These are phyloP conservation scores for Sporothrix pseudoabietina DNA, from an alignment of 2,329 filamentous ascomycete genomes.

Conservation along the genomic window DNA sequence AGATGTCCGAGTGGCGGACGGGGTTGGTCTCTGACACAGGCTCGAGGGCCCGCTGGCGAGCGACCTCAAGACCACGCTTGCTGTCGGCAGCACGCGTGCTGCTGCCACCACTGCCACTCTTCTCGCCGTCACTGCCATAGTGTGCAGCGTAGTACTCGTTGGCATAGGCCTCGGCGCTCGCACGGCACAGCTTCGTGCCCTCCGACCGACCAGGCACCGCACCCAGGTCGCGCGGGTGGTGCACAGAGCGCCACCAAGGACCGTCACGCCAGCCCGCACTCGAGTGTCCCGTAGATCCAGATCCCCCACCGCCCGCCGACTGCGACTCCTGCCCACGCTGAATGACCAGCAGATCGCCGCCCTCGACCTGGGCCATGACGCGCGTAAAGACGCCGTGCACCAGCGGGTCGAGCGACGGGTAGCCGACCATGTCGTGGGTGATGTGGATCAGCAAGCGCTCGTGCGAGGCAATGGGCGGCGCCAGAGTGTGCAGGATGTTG, in stretches of 20 bases:
- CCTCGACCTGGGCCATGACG: constrained; percentile 99
- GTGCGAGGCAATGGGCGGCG: constrained; percentile 93
- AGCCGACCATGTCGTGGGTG: constrained; percentile 91
- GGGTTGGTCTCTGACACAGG: constrained; percentile 82
- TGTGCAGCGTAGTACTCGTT: constrained; percentile 77
- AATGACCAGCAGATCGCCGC: constrained; percentile 89
- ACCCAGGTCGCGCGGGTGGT: constrained; percentile 72
- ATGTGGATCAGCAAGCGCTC: constrained; percentile 97
- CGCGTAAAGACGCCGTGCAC: constrained; percentile 90
- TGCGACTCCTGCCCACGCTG: constrained; percentile 83
- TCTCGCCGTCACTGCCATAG: constrained; percentile 53
- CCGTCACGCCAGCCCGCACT: constrained; percentile 81
- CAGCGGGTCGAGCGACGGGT: constrained; percentile 89
- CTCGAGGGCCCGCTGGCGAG: constrained; percentile 77
- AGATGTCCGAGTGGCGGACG: constrained; percentile 89
- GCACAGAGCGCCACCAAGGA: constrained; percentile 87
- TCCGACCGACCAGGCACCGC: constrained; percentile 78
- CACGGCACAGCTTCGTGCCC: constrained; percentile 87
- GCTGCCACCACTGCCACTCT: background rate
- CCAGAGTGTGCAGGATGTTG: constrained; percentile 90
- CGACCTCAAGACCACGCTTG: constrained; percentile 68
- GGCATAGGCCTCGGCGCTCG: constrained; percentile 84
- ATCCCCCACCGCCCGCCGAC: constrained; percentile 38
- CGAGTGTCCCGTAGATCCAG: no score
- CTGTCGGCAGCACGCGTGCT: constrained; percentile 4